phyloP scores from a whole-genome alignment of 345 rosid genomes.

The Murraya paniculata region DNA sequence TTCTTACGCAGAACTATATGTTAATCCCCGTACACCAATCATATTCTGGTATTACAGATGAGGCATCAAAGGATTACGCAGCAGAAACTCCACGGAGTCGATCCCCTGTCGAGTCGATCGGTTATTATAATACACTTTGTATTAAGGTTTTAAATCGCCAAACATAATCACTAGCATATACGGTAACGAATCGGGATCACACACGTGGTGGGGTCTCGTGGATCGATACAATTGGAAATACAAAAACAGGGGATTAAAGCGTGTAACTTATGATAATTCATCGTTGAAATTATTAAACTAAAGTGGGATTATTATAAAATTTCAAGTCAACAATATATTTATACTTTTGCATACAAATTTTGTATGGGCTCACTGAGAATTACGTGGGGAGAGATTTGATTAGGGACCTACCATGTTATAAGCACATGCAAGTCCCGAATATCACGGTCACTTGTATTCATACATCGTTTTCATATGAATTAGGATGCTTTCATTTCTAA shows the following conservation, averaged over 20 bases:
- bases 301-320: background rate
- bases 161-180: background rate
- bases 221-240: background rate
- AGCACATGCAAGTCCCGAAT: slow-evolving; percentile 51
- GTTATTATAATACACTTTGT: background rate
- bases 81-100: background rate
- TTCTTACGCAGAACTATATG: background rate
- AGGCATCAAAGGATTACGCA: background rate
- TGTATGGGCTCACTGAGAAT: background rate
- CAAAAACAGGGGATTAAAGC: background rate
- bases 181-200: background rate
- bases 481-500: background rate
- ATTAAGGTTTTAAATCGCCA: background rate
- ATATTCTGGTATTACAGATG: background rate
- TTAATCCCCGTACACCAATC: background rate
- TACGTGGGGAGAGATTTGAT: background rate
- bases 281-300: background rate
- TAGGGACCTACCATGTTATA: slow-evolving; percentile 48
- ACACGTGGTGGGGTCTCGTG: background rate
- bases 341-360: background rate
- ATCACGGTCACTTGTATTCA: slow-evolving; percentile 23
- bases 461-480: slow-evolving; percentile 30
- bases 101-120: background rate
- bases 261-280: background rate
- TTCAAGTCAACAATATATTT: background rate